phyloP scores from a whole-genome alignment of 2,329 filamentous ascomycete genomes.

The Trichoderma gracile region DNA sequence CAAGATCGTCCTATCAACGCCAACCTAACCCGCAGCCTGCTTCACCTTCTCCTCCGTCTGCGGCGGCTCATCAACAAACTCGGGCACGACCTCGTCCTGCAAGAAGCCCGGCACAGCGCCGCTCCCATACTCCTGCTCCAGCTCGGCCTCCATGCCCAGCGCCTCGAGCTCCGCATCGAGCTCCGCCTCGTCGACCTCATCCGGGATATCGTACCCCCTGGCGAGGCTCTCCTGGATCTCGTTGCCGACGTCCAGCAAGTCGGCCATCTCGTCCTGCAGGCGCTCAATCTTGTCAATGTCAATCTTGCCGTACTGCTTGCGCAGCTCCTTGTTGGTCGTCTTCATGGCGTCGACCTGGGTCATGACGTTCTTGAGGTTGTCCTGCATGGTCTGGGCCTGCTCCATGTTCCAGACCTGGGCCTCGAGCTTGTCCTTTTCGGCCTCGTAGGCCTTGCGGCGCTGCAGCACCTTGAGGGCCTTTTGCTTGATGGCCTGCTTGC shows the following conservation, averaged over 20 bases:
- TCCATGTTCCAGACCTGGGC: conserved; percentile 99
- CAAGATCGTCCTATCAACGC: not conserved
- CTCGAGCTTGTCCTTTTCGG: conserved; percentile 89
- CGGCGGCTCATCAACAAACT: conserved; percentile 92
- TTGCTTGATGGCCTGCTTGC: conserved; percentile 87
- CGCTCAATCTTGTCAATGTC: conserved; percentile 97
- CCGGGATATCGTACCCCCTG: conserved; percentile 88
- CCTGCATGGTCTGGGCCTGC: conserved; percentile 96
- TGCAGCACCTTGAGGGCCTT: conserved; percentile 94
- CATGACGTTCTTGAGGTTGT: conserved; percentile 98
- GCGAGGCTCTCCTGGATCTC: conserved; percentile 96
- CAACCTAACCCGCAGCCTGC: conserved; percentile 64
- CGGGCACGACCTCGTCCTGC: conserved; percentile 80
- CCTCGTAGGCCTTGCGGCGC: conserved; percentile 90
- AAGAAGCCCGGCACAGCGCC: conserved; percentile 78
- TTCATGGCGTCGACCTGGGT: conserved; percentile 97
- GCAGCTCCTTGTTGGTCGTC: conserved; percentile 89
- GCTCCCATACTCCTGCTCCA: conserved; percentile 65
- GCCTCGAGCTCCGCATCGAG: conserved; percentile 95
- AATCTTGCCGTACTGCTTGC: conserved; percentile 94
- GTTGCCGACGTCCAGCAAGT: conserved; percentile 95
- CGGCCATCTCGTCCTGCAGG: conserved; percentile 98
- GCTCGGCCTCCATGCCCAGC: conserved; percentile 87
- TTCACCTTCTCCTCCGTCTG: conserved; percentile 73
- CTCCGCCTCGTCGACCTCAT: conserved; percentile 96